Evolutionary conservation across 1,139 yeast genomes (phyloP), one percentile per base, ranked within the genome.

Genomic region (Suzukiozyma palmioleophila): DNA sequence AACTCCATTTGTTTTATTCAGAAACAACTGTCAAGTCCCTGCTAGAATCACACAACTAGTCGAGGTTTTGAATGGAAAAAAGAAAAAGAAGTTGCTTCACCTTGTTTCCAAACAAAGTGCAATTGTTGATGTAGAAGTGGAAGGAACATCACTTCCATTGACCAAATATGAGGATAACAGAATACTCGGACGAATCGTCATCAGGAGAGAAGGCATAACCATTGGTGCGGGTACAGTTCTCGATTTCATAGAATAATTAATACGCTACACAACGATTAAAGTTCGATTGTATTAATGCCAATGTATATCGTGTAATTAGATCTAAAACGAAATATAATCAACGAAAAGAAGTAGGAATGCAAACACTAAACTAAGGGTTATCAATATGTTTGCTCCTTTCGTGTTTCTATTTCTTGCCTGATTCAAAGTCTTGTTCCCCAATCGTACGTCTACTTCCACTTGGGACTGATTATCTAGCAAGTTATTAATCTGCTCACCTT

Each of bases 121-220:
- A 0, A 57, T 73, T 7, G 88, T 89, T 2, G 85, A 78, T 41
- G 69, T 90, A 32, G 82, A 79, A 48, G 59, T 87, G 4, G 65
- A 70, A 15, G 78, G 73, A 26, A 63, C 75, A 46, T 64, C 73
- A 31, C 60, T 84, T 29, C 95, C 96, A 2, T 54, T 87, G 37
- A 71, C 88, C 25, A 69, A 72, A 16, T 83, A 74, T 50, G 64
- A 63, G 10, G 77, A 81, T 36, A 80, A 81, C 54, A 73, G 73
- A 49, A 77, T 77, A 31, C 64, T 92, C 36, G 96, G 97, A 2
- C 74, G 96, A 51, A 69, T 92, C 18, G 92, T 94, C 7, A 62
- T 92, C 34, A 79, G 98, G 54, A 79, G 84, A 51, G 96, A 87
- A 50, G 97, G 97, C 2, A 56, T 69, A 24, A 88, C 97, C 0